Evolutionary conservation across 106 monocot genomes (phyloP).

Genomic region (Alisma plantagoaquatica): DNA sequence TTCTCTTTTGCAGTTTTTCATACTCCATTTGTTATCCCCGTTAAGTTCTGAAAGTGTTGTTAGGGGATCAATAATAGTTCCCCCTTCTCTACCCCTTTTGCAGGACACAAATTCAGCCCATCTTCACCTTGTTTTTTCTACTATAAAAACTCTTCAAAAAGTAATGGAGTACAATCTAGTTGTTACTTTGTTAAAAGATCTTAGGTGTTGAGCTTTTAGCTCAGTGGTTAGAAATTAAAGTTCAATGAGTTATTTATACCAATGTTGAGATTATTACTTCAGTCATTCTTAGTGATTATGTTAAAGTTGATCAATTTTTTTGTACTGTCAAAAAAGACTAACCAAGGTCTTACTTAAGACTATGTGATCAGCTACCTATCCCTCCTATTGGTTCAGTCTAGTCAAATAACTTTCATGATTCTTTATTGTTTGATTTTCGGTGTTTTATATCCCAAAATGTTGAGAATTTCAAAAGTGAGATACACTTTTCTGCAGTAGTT

Average conservation of each 20-base stretch:
- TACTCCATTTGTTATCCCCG: slow-evolving; percentile 89
- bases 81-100: slow-evolving; percentile 72
- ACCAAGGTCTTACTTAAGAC: slow-evolving; percentile 89
- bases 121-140: slow-evolving; percentile 73
- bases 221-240: slow-evolving; percentile 73
- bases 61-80: slow-evolving; percentile 81
- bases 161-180: slow-evolving; percentile 91
- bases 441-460: slow-evolving; percentile 75
- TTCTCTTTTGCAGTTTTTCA: slow-evolving; percentile 87
- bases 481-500: slow-evolving; percentile 95
- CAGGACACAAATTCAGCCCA: slow-evolving; percentile 62
- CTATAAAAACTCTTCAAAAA: slow-evolving; percentile 92
- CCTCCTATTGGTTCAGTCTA: slow-evolving; percentile 78
- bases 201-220: slow-evolving; percentile 77
- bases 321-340: slow-evolving; percentile 78
- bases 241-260: slow-evolving; percentile 54
- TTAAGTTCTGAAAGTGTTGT: slow-evolving; percentile 86
- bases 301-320: slow-evolving; percentile 48
- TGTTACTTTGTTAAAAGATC: slow-evolving; percentile 89
- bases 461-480: slow-evolving; percentile 77
- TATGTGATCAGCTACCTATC: slow-evolving; percentile 83
- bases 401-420: slow-evolving; percentile 52
- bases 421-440: slow-evolving; percentile 47
- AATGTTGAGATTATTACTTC: slow-evolving; percentile 30
- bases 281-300: slow-evolving; percentile 39